These are phyloP conservation scores for Ganoderma sp. DNA, from an alignment of 1,284 basidiomycete species.

Conservation along the genomic window DNA sequence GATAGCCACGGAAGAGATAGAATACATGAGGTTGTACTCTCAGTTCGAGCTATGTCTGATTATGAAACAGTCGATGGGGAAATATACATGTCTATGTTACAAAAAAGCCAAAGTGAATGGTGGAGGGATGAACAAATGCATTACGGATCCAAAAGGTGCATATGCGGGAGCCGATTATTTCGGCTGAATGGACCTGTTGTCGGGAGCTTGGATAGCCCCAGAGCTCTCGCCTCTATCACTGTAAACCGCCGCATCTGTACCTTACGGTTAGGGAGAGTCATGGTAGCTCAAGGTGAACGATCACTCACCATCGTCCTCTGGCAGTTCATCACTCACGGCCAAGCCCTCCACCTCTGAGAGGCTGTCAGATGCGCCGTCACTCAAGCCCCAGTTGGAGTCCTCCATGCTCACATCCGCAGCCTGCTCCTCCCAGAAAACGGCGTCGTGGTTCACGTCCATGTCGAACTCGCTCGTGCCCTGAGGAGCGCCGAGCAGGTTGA, in stretches of 20 bases:
- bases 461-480: conserved; percentile 24
- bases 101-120: conserved; percentile 17
- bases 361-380: conserved; percentile 39
- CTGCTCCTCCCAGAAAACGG: conserved; percentile 29
- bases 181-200: conserved; percentile 19
- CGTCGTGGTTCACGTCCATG: conserved; percentile 13
- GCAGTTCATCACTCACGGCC: conserved; percentile 25
- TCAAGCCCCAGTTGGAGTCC: conserved; percentile 34
- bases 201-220: conserved; percentile 20
- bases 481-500: conserved; percentile 28
- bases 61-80: conserved; percentile 1
- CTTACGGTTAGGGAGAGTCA: not conserved
- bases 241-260: conserved; percentile 26
- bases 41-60: not conserved
- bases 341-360: conserved; percentile 35
- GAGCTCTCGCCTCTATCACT: conserved; percentile 25
- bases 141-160: not conserved
- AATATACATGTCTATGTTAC: conserved; percentile 23
- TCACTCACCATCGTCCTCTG: conserved; percentile 27
- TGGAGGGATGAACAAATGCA: not conserved
- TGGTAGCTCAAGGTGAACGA: too few relatives aligned
- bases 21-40: not conserved
- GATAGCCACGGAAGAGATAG: not conserved
- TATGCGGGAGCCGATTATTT: conserved; percentile 11
- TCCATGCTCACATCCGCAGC: conserved; percentile 33